A percentile compares a stretch with the other conserved stretches of the same genome.
These are phyloP conservation scores for Termitomyces sp. DNA, from an alignment of 1,284 basidiomycete genomes.

Conservation along the genomic window DNA sequence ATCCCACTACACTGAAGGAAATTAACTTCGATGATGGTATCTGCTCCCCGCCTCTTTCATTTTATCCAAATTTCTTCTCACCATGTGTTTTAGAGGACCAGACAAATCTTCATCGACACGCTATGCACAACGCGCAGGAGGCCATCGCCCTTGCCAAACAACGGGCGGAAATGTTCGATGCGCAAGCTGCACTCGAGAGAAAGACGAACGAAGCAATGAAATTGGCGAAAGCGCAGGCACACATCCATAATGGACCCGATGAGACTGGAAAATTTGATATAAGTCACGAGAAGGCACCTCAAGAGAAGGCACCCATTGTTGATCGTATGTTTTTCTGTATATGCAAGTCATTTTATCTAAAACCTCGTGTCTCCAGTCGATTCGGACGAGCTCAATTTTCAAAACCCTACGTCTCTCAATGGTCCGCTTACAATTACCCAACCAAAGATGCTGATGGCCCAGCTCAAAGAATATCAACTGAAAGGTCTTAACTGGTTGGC, in stretches of 20 bases:
- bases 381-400: slow-evolving; percentile 98
- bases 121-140: slow-evolving; percentile 86
- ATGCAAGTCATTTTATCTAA: neutral
- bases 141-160: slow-evolving; percentile 80
- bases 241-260: slow-evolving; percentile 48
- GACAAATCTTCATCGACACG: slow-evolving; percentile 86
- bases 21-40: slow-evolving; percentile 94
- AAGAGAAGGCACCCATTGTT: slow-evolving; percentile 38
- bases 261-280: slow-evolving; percentile 34
- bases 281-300: slow-evolving; percentile 19
- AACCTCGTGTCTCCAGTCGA: slow-evolving; percentile 56
- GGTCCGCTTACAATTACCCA: slow-evolving; percentile 86
- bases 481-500: slow-evolving; percentile 99
- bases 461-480: slow-evolving; percentile 97
- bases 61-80: neutral
- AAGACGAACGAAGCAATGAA: slow-evolving; percentile 75
- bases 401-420: slow-evolving; percentile 93
- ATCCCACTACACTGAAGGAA: slow-evolving; percentile 57
- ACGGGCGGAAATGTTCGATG: slow-evolving; percentile 85
- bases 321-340: slow-evolving; percentile 50
- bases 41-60: slow-evolving; percentile 3
- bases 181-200: slow-evolving; percentile 72
- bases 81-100: slow-evolving; percentile 65
- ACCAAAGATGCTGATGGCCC: slow-evolving; percentile 95
- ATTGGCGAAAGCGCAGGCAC: slow-evolving; percentile 61